A percentile compares a stretch with the other conserved stretches of the same genome.
Conservation (phyloP, 495 filamentous ascomycete genomes). For the Podospora fimiseda region DNA sequence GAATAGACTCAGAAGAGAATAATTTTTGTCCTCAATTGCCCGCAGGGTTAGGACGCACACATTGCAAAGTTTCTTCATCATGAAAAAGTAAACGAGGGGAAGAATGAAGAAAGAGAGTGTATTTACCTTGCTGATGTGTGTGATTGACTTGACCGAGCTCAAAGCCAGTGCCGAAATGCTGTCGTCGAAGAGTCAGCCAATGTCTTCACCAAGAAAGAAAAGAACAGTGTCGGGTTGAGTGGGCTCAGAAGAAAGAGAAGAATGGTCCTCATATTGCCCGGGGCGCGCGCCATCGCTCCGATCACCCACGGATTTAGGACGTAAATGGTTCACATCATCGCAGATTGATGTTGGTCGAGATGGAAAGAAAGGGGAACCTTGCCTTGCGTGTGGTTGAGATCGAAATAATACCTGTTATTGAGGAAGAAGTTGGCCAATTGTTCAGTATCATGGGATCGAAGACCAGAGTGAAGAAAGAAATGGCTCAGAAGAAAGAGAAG, state of each 20-base stretch:
- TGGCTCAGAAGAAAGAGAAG: background rate
- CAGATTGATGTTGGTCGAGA: too few relatives aligned
- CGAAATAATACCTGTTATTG: too few relatives aligned
- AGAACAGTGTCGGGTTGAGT: too few relatives aligned
- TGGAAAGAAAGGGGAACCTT: too few relatives aligned
- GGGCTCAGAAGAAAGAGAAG: background rate
- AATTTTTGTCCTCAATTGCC: background rate
- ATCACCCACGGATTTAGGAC: too few relatives aligned
- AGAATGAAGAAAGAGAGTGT: background rate
- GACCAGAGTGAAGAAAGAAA: background rate
- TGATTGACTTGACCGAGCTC: too few relatives aligned
- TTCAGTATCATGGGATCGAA: background rate
- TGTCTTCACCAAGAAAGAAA: too few relatives aligned
- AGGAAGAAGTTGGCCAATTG: background rate
- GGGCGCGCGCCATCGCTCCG: too few relatives aligned
- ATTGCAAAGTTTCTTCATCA: background rate
- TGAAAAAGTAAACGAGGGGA: background rate
- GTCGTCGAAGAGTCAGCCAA: background rate
- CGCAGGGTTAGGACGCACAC: too few relatives aligned
- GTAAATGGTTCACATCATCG: too few relatives aligned
- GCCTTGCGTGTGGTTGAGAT: background rate
- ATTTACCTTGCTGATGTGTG: too few relatives aligned
- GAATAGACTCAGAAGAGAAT: background rate
- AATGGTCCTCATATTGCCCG: background rate
- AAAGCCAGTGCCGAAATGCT: too few relatives aligned